Percentiles rank a stretch among this genome's conserved stretches.
phyloP scores from a whole-genome alignment of 208 protist species.

The Crithidia brevicula region DNA sequence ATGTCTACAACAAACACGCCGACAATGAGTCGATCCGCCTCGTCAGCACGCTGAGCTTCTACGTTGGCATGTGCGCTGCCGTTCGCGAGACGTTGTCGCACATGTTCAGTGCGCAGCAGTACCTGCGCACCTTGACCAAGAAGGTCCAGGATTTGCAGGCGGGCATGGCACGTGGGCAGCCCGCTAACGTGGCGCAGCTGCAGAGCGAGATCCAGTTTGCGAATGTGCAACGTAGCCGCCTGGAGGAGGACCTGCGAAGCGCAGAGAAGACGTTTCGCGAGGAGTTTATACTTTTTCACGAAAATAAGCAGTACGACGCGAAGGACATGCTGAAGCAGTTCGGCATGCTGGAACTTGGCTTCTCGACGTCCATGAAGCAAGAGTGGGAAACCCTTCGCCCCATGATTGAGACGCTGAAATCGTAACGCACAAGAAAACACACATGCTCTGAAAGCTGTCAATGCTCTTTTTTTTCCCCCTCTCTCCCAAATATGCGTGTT shows the following conservation, averaged over 20 bases:
- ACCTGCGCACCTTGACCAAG: conserved; percentile 38
- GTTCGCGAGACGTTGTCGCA: conserved; percentile 68
- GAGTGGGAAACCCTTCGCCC: conserved; percentile 70
- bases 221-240: conserved; percentile 36
- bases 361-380: conserved; percentile 65
- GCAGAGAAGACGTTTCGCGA: conserved; percentile 52
- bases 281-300: conserved; percentile 81
- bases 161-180: conserved; percentile 31
- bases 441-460: no score
- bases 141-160: conserved; percentile 29
- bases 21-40: conserved; percentile 72
- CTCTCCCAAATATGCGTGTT: no score
- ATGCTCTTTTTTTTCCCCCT: no score
- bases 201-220: conserved; percentile 40
- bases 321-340: conserved; percentile 79
- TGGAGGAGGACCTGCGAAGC: conserved; percentile 40
- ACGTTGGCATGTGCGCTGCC: conserved; percentile 79
- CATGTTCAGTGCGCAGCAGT: conserved; percentile 41
- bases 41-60: conserved; percentile 85
- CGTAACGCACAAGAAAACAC: no score
- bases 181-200: conserved; percentile 31
- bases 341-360: conserved; percentile 80
- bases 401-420: conserved; percentile 37
- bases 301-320: conserved; percentile 84
- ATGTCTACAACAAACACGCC: conserved; percentile 67